Base-by-base conservation (phyloP, 805 yeast genomes). In the Lipomyces sp. region DNA sequence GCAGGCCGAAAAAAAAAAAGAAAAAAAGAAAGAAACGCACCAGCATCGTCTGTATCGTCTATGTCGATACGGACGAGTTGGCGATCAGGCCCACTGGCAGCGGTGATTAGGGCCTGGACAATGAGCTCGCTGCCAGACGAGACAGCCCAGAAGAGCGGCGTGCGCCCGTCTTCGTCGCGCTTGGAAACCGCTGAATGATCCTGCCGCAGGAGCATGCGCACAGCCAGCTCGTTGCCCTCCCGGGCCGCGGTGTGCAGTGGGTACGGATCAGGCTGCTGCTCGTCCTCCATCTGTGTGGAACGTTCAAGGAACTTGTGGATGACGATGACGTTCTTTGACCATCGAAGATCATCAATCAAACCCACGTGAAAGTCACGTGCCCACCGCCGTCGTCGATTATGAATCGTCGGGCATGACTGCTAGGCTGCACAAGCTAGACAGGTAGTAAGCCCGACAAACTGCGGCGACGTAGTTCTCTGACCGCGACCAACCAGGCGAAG, bases 71-170 rank as follows among this genome's bases (percentile, higher is more conserved):
- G 44, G 18, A 6, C 29, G n/a, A 36, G n/a, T n/a, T 28, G 42
- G 2, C 22, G 23, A 16, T 23, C 39, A 33, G 72, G 74, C 48
- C 68, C 70, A 48, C 13, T 24, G 10, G 53, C 43, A 10, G 53
- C 53, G 3, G 57, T 32, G 22, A 55, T 43, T 0, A 73, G 65
- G 6, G 83, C 63, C 33, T 76, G 68, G 0, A 79, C 80, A 18
- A 83, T 72, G 24, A 78, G 80, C 4, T 68, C 61, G 49, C 82
- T 74, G 43, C 79, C 77, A 59, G 74, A 74, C 1, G 95, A 79
- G 24, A 83, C 79, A 1, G 96, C 96, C 96, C 96, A 90, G 65
- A 87, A 95, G 42, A 89, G 69, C 1, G 96, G 84, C 2, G 85
- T 81, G 57, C 97, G 75, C 1, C 81, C 83, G 62, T 89, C 96